Conservation (phyloP, 78 protist species). For the Speleostelium caveatum region DNA sequence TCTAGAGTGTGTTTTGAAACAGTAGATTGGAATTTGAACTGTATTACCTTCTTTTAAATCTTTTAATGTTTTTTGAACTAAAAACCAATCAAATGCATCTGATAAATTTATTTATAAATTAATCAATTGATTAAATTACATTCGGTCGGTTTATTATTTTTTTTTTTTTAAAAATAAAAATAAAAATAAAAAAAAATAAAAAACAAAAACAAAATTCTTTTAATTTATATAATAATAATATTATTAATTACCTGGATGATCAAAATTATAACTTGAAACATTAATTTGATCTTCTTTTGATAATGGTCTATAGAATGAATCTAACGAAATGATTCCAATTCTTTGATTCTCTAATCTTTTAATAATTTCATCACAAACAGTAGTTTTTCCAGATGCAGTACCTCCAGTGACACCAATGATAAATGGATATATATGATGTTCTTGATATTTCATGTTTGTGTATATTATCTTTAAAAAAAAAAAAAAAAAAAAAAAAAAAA, state of each 20-base stretch:
- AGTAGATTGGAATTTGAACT: slow-evolving; percentile 80
- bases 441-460: background rate
- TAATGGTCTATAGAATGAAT: slow-evolving; percentile 55
- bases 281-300: slow-evolving; percentile 14
- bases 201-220: too few relatives aligned
- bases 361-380: slow-evolving; percentile 79
- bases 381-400: slow-evolving; percentile 86
- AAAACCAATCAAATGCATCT: slow-evolving; percentile 81
- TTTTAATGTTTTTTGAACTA: slow-evolving; percentile 26
- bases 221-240: too few relatives aligned
- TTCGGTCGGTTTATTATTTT: background rate
- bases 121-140: background rate
- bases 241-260: slow-evolving; percentile 76
- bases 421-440: slow-evolving; percentile 41
- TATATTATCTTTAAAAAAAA: too few relatives aligned
- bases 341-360: slow-evolving; percentile 51
- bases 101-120: background rate
- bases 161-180: background rate
- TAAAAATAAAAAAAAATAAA: background rate
- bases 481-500: too few relatives aligned
- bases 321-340: slow-evolving; percentile 58
- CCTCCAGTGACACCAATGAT: slow-evolving; percentile 85
- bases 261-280: slow-evolving; percentile 78
- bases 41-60: slow-evolving; percentile 62
- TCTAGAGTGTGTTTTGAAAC: slow-evolving; percentile 83